Conservation (phyloP, 768 basidiomycete species). For the Brasilioporus rufonigricans region DNA sequence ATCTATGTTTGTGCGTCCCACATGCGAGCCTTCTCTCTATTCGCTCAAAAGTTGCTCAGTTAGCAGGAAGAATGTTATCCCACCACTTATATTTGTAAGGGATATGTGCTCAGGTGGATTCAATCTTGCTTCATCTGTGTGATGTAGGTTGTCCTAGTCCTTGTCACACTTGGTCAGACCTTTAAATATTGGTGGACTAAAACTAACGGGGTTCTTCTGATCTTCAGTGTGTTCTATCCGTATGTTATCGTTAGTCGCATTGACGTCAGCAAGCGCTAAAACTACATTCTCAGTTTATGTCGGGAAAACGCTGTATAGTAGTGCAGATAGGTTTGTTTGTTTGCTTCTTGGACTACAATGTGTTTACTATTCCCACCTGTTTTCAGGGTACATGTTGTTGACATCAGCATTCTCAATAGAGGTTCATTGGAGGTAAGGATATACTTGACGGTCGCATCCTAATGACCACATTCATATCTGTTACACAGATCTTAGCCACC, state of each 20-base stretch:
- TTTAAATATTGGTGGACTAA: too few species aligned
- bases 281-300: not conserved
- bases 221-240: not conserved
- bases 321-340: not conserved
- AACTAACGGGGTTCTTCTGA: not conserved
- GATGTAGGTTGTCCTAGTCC: not conserved
- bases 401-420: not conserved
- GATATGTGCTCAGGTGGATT: too few species aligned
- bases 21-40: not conserved
- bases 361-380: not conserved
- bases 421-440: not conserved
- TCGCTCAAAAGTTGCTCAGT: not conserved
- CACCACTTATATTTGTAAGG: not conserved
- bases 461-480: not conserved
- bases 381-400: not conserved
- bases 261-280: not conserved
- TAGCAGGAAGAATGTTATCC: not conserved
- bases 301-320: not conserved
- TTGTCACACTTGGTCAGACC: not conserved
- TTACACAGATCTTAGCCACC: not conserved
- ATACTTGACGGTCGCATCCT: not conserved
- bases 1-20: not conserved
- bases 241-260: not conserved
- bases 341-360: not conserved
- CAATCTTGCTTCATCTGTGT: not conserved